Percentiles rank a stretch among this genome's conserved stretches.
phyloP scores from a whole-genome alignment of 2,329 filamentous ascomycete species.

The Shiraia sp. region DNA sequence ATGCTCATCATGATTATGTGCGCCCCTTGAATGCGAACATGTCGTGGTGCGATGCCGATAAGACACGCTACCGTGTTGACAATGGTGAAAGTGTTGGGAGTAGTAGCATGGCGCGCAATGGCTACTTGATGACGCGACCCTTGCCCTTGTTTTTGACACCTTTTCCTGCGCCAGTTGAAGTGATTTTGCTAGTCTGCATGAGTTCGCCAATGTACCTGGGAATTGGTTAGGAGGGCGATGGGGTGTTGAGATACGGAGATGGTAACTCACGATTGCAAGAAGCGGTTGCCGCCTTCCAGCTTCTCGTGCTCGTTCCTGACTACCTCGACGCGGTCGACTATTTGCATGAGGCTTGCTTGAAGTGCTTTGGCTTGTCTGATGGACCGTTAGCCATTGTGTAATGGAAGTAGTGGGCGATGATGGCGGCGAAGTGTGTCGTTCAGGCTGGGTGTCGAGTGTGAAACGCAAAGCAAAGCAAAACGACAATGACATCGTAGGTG shows the following conservation, averaged over 20 bases:
- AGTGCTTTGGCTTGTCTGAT: conserved; percentile 86
- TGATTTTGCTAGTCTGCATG: conserved; percentile 73
- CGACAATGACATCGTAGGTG: background rate
- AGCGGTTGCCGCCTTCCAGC: conserved; percentile 94
- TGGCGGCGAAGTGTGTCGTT: conserved; percentile 20
- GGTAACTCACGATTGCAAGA: conserved; percentile 69
- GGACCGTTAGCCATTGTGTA: too few relatives aligned
- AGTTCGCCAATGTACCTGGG: conserved; percentile 92
- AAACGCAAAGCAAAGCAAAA: conserved; percentile 4
- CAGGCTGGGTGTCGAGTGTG: too few relatives aligned
- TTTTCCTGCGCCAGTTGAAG: conserved; percentile 56
- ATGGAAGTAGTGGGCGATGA: too few relatives aligned
- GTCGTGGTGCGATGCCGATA: conserved; percentile 34
- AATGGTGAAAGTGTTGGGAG: conserved; percentile 13
- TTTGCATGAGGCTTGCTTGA: conserved; percentile 84
- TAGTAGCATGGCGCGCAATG: conserved; percentile 23
- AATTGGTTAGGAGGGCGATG: conserved; percentile 15
- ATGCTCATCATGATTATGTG: conserved; percentile 28
- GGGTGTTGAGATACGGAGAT: background rate
- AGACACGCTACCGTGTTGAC: conserved; percentile 22
- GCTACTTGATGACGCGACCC: conserved; percentile 42
- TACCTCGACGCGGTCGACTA: conserved; percentile 92
- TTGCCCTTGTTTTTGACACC: conserved; percentile 52
- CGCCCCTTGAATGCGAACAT: conserved; percentile 39
- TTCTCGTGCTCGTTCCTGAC: conserved; percentile 96